Evolutionary conservation across 2,329 filamentous ascomycete species (phyloP), one percentile per base, ranked within the genome.

Genomic region (Clarireedia homoeocarpa): DNA sequence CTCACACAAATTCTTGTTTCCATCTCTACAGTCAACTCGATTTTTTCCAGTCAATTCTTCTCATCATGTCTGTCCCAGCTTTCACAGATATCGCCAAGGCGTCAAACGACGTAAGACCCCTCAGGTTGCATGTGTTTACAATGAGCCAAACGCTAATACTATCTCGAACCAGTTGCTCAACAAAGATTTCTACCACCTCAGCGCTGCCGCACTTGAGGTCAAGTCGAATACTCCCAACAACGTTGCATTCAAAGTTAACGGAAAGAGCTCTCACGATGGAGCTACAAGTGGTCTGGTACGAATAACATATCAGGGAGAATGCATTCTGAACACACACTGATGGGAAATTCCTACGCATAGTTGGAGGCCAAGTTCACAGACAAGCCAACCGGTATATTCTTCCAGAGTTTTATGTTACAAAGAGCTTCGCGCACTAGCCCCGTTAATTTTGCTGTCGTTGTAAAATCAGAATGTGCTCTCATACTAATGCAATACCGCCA

Each of bases 211-310:
- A 76, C 86, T 99, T 72, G 94, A 99, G 86, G 91, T 99, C 77
- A 99, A 97, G 88, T 94, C 92, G 78, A 97, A 95, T 81, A 92
- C 94, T 67, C 92, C 94, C 77, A 97, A 97, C 82, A 94, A 94
- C 79, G 92, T 97, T 73, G 92, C 88, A 77, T 96, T 99, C 86
- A 96, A 94, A 78, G 91, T 96, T 71, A 96, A 92, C 76, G 94
- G 94, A 78, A 97, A 96, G 83, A 95, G 89, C 75, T 89, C 89
- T 76, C 94, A 99, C 78, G 92, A 97, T 76, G 89, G 90, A 75
- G 84, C 84, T 72, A 96, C 94, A 74, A 86, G 82, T 76, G 94
- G 90, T 75, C 86, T 89, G 75, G 94, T 99, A 85, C 78, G 91
- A 59, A 58, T 54, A 52, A 42, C 42, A 48, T 55, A 34, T 34